Conservation (phyloP, 176 grass and related monocot genomes). For the Eleusine coracana region DNA sequence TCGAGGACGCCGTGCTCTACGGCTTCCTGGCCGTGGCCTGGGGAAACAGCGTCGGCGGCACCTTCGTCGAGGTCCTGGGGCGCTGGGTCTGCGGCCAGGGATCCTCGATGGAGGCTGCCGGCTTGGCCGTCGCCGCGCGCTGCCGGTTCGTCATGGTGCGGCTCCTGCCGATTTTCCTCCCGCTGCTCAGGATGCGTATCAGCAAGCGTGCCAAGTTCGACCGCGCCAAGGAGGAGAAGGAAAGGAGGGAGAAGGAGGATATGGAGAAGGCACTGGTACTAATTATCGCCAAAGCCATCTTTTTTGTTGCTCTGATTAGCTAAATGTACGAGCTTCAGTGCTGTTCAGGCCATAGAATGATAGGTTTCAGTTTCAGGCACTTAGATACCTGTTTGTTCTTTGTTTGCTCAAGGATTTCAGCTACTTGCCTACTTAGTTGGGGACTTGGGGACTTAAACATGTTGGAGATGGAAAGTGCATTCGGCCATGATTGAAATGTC, state of each 20-base stretch:
- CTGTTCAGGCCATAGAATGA: too few species aligned
- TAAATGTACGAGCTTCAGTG: background rate
- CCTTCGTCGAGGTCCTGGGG: background rate
- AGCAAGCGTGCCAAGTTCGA: background rate
- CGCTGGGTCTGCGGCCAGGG: background rate
- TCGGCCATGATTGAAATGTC: too few species aligned
- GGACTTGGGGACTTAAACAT: too few species aligned
- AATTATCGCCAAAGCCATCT: background rate
- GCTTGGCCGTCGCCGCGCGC: background rate
- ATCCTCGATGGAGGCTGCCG: background rate
- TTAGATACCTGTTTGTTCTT: too few species aligned
- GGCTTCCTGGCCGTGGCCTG: background rate
- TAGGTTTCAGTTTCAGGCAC: too few species aligned
- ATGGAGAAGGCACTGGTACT: background rate
- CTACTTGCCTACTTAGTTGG: too few species aligned
- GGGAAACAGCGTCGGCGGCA: background rate
- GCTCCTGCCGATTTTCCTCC: background rate
- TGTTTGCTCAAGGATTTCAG: too few species aligned
- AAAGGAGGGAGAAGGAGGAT: background rate
- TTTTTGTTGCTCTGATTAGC: background rate
- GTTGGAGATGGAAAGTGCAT: too few species aligned
- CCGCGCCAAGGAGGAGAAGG: background rate
- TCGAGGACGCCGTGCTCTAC: background rate
- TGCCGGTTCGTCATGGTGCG: background rate
- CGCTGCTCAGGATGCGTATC: background rate